phyloP scores from a whole-genome alignment of 2,329 filamentous ascomycete genomes.

The Penicillium corylophilum region DNA sequence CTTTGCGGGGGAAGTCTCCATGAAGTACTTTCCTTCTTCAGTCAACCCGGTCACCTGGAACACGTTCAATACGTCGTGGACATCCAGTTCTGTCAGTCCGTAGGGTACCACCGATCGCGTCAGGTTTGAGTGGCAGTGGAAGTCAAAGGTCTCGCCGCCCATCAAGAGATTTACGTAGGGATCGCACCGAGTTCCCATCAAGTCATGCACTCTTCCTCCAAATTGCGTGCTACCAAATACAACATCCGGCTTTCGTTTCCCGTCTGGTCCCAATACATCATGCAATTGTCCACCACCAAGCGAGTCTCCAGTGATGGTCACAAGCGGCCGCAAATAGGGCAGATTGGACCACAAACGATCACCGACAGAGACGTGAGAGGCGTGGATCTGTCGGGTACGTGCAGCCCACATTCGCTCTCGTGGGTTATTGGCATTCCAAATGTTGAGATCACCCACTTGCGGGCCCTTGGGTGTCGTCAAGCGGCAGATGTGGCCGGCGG shows the following conservation, averaged over 20 bases:
- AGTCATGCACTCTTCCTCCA: conserved; percentile 70
- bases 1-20: conserved; percentile 54
- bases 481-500: conserved; percentile 66
- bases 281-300: conserved; percentile 47
- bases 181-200: conserved; percentile 80
- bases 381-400: conserved; percentile 74
- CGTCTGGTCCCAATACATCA: conserved; percentile 37
- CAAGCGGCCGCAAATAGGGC: conserved; percentile 72
- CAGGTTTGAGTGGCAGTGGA: conserved; percentile 81
- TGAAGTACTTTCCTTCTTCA: conserved; percentile 71
- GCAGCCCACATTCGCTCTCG: conserved; percentile 80
- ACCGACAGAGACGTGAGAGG: conserved; percentile 68
- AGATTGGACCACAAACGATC: conserved; percentile 77
- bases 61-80: conserved; percentile 83
- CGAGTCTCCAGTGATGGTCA: conserved; percentile 69
- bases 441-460: conserved; percentile 80
- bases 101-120: conserved; percentile 68
- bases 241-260: conserved; percentile 39
- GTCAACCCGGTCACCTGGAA: conserved; percentile 83
- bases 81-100: conserved; percentile 69
- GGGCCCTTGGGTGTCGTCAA: conserved; percentile 75
- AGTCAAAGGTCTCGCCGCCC: conserved; percentile 70
- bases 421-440: conserved; percentile 75
- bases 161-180: conserved; percentile 78
- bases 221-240: conserved; percentile 48